Evolutionary conservation across 345 rosid species (phyloP).

Genomic region (Turnera subulata): DNA sequence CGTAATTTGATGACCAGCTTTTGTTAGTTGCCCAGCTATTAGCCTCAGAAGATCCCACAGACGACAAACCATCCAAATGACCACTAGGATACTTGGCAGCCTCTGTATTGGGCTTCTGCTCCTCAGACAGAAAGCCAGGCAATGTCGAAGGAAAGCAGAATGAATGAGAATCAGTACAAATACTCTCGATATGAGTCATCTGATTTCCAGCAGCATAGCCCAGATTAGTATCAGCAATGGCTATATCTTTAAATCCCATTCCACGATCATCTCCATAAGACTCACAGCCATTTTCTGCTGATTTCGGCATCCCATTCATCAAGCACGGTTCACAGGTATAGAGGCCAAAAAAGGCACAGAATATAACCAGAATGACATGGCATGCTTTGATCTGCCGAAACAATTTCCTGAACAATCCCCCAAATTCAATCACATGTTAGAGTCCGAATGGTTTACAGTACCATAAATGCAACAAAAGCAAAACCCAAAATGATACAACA

Average conservation of each 20-base stretch:
- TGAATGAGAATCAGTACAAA: conserved; percentile 44
- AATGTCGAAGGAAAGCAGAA: conserved; percentile 71
- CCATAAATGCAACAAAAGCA: conserved; percentile 2
- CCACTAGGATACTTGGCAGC: conserved; percentile 34
- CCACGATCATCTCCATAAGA: conserved; percentile 30
- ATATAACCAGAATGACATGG: conserved; percentile 43
- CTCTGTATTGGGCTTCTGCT: conserved; percentile 16
- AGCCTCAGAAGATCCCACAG: conserved; percentile 29
- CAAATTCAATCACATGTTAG: conserved; percentile 7
- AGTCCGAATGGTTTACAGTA: not conserved
- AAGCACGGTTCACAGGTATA: conserved; percentile 37
- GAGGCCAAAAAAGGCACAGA: conserved; percentile 45
- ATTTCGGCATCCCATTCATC: conserved; percentile 39
- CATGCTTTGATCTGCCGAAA: conserved; percentile 36
- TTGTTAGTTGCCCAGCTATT: conserved; percentile 27
- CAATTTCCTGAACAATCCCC: conserved; percentile 46
- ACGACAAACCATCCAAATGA: conserved; percentile 23
- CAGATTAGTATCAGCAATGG: conserved; percentile 24
- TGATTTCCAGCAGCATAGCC: conserved; percentile 25
- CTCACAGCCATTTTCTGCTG: conserved; percentile 39
- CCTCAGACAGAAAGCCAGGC: conserved; percentile 32
- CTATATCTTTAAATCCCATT: conserved; percentile 23
- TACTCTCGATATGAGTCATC: conserved; percentile 20
- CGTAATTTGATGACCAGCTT: conserved; percentile 40
- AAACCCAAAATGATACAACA: not conserved